Conservation (phyloP, 2,329 filamentous ascomycete genomes). For the Diaporthe vaccinii region DNA sequence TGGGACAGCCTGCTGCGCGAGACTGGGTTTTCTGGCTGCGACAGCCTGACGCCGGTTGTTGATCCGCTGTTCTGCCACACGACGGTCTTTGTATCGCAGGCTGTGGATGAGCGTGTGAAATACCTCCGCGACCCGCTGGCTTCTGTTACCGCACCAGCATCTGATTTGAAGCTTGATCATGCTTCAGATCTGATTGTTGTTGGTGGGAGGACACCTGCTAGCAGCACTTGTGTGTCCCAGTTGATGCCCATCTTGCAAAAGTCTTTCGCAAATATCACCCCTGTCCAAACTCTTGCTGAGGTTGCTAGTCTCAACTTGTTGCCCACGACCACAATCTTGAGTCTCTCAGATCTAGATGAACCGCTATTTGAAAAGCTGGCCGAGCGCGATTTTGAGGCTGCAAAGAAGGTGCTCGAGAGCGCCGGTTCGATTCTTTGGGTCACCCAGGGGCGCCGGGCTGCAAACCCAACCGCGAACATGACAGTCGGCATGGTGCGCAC, state of each 20-base stretch:
- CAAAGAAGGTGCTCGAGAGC: conserved; percentile 43
- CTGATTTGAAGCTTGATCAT: not conserved
- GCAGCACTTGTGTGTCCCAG: not conserved
- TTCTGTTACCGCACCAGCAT: not conserved
- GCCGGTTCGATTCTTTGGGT: conserved; percentile 46
- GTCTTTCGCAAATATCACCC: not conserved
- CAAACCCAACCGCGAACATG: conserved; percentile 45
- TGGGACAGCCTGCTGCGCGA: conserved; percentile 39
- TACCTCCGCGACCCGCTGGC: conserved; percentile 40
- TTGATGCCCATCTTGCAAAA: not conserved
- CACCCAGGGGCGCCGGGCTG: conserved; percentile 41
- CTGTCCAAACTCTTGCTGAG: not conserved
- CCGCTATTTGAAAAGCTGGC: conserved; percentile 46
- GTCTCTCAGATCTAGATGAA: conserved; percentile 46
- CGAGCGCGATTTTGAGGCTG: conserved; percentile 26
- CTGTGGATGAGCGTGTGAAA: conserved; percentile 39
- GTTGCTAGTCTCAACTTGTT: not conserved
- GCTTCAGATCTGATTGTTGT: not conserved
- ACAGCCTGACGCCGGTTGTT: conserved; percentile 40
- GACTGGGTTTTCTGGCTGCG: conserved; percentile 47
- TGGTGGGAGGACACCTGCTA: not conserved
- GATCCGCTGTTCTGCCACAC: conserved; percentile 29
- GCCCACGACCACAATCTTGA: conserved; percentile 9
- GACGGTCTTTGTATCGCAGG: conserved; percentile 42
- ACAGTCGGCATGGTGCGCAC: conserved; percentile 45